These are phyloP conservation scores for Ganoderma meredithae DNA, from an alignment of 1,284 basidiomycete genomes.

Conservation along the genomic window DNA sequence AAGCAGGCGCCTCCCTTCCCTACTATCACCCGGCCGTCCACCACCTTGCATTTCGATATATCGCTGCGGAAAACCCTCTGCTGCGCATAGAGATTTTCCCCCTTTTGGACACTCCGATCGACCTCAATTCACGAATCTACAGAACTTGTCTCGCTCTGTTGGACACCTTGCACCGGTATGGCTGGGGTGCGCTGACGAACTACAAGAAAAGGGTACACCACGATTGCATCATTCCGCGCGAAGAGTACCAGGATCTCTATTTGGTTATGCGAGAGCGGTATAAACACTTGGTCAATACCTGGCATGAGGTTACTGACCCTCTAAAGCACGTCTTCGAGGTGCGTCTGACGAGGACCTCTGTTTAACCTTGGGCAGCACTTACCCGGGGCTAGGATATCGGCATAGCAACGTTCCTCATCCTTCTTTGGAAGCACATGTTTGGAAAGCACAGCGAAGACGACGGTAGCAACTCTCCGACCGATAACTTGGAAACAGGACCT, in stretches of 20 bases:
- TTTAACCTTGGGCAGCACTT: not conserved
- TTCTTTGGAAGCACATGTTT: slow-evolving; percentile 87
- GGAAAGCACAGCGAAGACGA: slow-evolving; percentile 25
- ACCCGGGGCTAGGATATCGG: slow-evolving; percentile 73
- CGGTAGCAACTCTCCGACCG: slow-evolving; percentile 7
- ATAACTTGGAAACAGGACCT: slow-evolving; percentile 44
- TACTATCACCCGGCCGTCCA: slow-evolving; percentile 83
- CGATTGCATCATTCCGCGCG: slow-evolving; percentile 81
- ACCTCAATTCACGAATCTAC: slow-evolving; percentile 71
- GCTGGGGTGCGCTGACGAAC: slow-evolving; percentile 80
- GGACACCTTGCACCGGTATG: slow-evolving; percentile 85
- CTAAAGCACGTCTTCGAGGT: slow-evolving; percentile 90
- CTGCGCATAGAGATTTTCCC: slow-evolving; percentile 66
- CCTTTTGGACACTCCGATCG: slow-evolving; percentile 55
- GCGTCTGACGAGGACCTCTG: slow-evolving; percentile 19
- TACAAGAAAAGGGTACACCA: slow-evolving; percentile 91
- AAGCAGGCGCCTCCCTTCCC: slow-evolving; percentile 57
- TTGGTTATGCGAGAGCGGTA: slow-evolving; percentile 85
- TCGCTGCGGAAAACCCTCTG: slow-evolving; percentile 31
- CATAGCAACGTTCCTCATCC: slow-evolving; percentile 91
- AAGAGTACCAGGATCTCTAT: slow-evolving; percentile 91
- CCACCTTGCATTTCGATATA: slow-evolving; percentile 78
- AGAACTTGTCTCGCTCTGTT: slow-evolving; percentile 84
- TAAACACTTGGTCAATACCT: slow-evolving; percentile 75
- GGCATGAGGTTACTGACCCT: slow-evolving; percentile 85